These are phyloP conservation scores for Pseudogymnoascus sp. DNA, from an alignment of 2,329 filamentous ascomycete genomes.

Conservation along the genomic window DNA sequence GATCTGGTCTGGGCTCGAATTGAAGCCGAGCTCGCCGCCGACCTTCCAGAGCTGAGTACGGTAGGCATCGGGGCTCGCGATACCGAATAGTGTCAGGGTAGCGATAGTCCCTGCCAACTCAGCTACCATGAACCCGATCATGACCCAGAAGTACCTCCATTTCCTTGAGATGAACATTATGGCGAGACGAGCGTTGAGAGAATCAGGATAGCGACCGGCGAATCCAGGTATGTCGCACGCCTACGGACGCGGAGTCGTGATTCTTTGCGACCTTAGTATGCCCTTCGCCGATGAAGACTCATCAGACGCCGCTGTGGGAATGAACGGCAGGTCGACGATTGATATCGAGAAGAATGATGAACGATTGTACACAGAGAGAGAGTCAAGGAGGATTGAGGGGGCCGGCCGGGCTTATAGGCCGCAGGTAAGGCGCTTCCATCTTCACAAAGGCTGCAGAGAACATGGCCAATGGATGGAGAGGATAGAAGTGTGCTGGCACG, in stretches of 20 bases:
- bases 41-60: slow-evolving; percentile 66
- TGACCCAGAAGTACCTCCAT: slow-evolving; percentile 41
- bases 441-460: not conserved
- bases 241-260: not conserved
- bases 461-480: not conserved
- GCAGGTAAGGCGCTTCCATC: not conserved
- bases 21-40: slow-evolving; percentile 62
- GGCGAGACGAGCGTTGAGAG: not conserved
- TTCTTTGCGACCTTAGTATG: slow-evolving; percentile 6
- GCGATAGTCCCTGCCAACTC: slow-evolving; percentile 61
- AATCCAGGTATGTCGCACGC: not conserved
- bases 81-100: slow-evolving; percentile 61
- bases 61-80: slow-evolving; percentile 66
- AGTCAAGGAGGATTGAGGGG: not conserved
- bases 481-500: slow-evolving; percentile 4
- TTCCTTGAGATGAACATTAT: slow-evolving; percentile 30
- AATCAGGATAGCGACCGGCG: slow-evolving; percentile 5
- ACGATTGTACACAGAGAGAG: not conserved
- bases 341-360: not conserved
- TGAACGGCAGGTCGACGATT: not conserved
- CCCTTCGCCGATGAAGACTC: slow-evolving; percentile 4
- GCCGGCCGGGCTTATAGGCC: slow-evolving; percentile 2
- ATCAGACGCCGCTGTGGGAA: slow-evolving; percentile 7
- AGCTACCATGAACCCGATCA: slow-evolving; percentile 49
- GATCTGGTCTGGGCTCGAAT: slow-evolving; percentile 62